These are phyloP conservation scores for Phylloboletellus chloephorus DNA, from an alignment of 1,284 basidiomycete species.

Conservation along the genomic window DNA sequence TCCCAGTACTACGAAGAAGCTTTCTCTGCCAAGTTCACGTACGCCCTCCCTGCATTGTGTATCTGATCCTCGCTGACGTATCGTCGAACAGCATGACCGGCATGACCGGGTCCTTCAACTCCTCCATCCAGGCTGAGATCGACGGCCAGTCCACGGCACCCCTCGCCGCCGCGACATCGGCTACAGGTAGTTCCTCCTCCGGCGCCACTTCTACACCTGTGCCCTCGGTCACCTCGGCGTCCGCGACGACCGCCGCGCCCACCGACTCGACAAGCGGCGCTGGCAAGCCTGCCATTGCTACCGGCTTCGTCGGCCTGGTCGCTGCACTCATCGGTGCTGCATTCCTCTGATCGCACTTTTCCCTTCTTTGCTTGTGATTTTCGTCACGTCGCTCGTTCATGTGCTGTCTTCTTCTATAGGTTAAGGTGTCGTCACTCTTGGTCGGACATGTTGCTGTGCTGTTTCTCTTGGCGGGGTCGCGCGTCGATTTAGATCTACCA, in stretches of 20 bases:
- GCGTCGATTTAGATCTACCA: constrained; percentile 8
- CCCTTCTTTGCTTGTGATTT: background rate
- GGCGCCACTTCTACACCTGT: constrained; percentile 15
- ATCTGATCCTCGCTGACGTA: constrained; percentile 1
- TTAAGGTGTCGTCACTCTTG: too few relatives aligned
- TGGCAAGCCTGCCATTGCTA: constrained; percentile 18
- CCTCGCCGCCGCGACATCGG: constrained; percentile 36
- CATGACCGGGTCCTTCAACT: constrained; percentile 64
- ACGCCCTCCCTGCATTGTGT: constrained; percentile 28
- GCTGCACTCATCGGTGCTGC: constrained; percentile 19
- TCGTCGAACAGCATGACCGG: constrained; percentile 41
- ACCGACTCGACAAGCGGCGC: constrained; percentile 17
- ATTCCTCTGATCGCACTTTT: constrained; percentile 16
- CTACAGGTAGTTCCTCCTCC: too few relatives aligned
- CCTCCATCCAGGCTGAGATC: constrained; percentile 49
- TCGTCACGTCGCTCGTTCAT: too few relatives aligned
- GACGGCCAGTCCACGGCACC: constrained; percentile 54
- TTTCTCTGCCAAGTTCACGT: constrained; percentile 81
- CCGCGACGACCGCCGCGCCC: constrained; percentile 14
- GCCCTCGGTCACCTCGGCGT: constrained; percentile 6
- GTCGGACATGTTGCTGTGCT: constrained; percentile 1
- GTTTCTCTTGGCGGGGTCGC: constrained; percentile 10
- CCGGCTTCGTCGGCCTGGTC: constrained; percentile 20
- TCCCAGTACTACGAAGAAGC: constrained; percentile 58
- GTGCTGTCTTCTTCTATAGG: too few relatives aligned